A percentile compares a stretch with the other conserved stretches of the same genome.
Conservation (phyloP, 192 early-diverging fungal genomes). For the Thoreauomyces humboldtii region DNA sequence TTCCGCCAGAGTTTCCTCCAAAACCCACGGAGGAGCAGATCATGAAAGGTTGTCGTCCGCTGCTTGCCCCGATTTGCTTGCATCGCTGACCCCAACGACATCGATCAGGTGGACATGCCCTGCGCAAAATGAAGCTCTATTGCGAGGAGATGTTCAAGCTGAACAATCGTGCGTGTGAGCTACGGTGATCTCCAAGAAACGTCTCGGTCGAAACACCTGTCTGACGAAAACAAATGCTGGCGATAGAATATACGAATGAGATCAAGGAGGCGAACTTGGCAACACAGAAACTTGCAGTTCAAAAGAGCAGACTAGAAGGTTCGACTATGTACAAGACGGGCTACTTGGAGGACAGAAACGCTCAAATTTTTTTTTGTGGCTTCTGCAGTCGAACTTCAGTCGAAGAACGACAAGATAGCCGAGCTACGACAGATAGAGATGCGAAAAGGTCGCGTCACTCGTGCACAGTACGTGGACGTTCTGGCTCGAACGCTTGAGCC, state of each 20-base stretch:
- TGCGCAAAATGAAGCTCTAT: constrained; percentile 47
- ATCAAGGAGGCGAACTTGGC: not conserved
- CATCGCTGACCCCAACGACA: not conserved
- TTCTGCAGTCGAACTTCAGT: constrained; percentile 35
- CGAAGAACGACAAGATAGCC: constrained; percentile 47
- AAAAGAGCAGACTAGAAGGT: constrained; percentile 22
- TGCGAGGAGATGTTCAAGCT: constrained; percentile 41
- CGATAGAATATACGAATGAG: not conserved
- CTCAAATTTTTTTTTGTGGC: not conserved
- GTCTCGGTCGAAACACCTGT: too few relatives aligned
- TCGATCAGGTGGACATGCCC: constrained; percentile 43
- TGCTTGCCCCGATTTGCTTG: too few relatives aligned
- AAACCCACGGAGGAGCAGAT: constrained; percentile 25
- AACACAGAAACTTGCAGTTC: not conserved
- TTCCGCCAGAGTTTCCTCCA: constrained; percentile 1
- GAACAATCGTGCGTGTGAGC: constrained; percentile 15
- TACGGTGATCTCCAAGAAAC: not conserved
- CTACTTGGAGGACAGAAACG: not conserved
- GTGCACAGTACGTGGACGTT: constrained; percentile 28
- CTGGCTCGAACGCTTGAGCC: not conserved
- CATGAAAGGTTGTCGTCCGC: constrained; percentile 24
- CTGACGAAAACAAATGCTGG: not conserved
- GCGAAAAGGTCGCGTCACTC: constrained; percentile 9
- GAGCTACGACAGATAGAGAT: constrained; percentile 27
- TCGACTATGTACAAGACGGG: not conserved